These are phyloP conservation scores for Backusella liffmaniae DNA, from an alignment of 192 early-diverging fungal species.

Conservation along the genomic window DNA sequence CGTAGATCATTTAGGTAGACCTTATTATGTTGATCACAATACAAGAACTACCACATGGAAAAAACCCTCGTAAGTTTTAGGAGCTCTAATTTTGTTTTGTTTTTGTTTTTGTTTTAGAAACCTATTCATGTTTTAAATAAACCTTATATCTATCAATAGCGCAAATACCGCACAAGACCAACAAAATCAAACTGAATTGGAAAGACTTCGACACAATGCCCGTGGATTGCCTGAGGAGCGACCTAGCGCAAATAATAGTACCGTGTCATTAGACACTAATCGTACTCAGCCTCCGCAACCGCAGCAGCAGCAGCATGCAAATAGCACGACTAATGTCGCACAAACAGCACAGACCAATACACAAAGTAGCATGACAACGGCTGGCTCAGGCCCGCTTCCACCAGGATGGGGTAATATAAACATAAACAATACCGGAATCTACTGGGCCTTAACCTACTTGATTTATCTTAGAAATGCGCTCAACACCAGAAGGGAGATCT, in stretches of 20 bases:
- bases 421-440: not conserved
- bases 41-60: constrained; percentile 96
- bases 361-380: constrained; percentile 54
- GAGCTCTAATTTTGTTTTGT: not conserved
- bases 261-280: not conserved
- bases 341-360: constrained; percentile 28
- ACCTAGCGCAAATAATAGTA: constrained; percentile 21
- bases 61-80: constrained; percentile 42
- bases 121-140: not conserved
- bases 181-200: constrained; percentile 62
- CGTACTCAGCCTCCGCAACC: constrained; percentile 18
- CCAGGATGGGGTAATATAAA: constrained; percentile 63
- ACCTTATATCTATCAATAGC: constrained; percentile 4
- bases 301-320: constrained; percentile 29
- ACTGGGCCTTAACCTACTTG: not conserved
- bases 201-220: constrained; percentile 79
- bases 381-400: constrained; percentile 75
- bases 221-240: constrained; percentile 76
- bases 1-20: constrained; percentile 87
- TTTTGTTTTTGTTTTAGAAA: not conserved
- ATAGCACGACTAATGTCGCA: not conserved
- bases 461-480: constrained; percentile 56
- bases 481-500: constrained; percentile 72
- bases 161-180: constrained; percentile 38
- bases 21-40: constrained; percentile 99